Percentiles rank a stretch among this genome's conserved stretches.
These are phyloP conservation scores for Quercus engelmannii DNA, from an alignment of 306 rosid species.

Conservation along the genomic window DNA sequence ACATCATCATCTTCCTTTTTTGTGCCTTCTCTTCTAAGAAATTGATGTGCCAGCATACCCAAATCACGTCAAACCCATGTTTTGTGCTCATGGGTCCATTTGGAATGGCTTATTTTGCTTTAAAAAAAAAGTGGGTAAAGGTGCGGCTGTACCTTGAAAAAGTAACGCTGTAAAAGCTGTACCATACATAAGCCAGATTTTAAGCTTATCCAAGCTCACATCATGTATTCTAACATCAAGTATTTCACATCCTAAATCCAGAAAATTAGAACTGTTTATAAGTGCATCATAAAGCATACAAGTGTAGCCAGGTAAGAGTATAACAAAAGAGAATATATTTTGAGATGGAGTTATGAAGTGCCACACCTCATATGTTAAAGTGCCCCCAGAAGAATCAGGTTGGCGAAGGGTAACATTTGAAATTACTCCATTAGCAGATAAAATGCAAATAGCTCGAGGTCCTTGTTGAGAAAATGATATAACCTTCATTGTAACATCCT, in stretches of 20 bases:
- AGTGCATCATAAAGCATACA: neutral
- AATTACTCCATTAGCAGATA: conserved; percentile 74
- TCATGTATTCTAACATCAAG: neutral
- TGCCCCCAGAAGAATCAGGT: conserved; percentile 76
- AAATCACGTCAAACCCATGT: neutral
- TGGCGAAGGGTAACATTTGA: conserved; percentile 75
- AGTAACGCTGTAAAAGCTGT: too few relatives aligned
- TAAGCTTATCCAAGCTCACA: neutral
- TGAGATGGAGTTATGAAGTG: conserved; percentile 6
- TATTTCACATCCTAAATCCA: neutral
- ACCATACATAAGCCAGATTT: too few relatives aligned
- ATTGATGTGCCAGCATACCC: neutral
- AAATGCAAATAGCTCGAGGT: conserved; percentile 76
- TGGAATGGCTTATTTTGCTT: too few relatives aligned
- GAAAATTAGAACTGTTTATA: neutral
- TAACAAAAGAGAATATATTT: neutral
- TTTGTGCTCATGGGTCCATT: too few relatives aligned
- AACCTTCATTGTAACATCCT: conserved; percentile 78
- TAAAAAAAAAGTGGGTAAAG: too few relatives aligned
- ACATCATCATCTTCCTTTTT: neutral
- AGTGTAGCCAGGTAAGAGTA: neutral
- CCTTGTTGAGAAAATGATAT: conserved; percentile 73
- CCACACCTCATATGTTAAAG: conserved; percentile 69
- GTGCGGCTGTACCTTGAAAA: too few relatives aligned
- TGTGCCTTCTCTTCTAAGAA: neutral